Percentiles rank a stretch among this genome's conserved stretches.
These are phyloP conservation scores for Fusarium sarcochroum DNA, from an alignment of 2,329 filamentous ascomycete species.

Conservation along the genomic window DNA sequence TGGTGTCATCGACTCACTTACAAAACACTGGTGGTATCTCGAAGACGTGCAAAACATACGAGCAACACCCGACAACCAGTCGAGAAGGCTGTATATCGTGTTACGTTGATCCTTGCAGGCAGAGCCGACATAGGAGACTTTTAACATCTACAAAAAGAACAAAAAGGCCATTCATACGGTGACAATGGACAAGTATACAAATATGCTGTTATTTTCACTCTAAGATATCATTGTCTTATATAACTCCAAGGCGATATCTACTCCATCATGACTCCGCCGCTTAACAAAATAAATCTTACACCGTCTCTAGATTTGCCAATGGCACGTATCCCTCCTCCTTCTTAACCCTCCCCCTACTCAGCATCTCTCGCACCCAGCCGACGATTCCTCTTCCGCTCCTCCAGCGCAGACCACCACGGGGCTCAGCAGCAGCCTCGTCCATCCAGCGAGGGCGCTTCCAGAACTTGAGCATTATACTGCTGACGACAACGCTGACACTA, in stretches of 20 bases:
- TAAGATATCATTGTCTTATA: constrained; percentile 24
- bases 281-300: constrained; percentile 21
- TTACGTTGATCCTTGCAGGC: constrained; percentile 15
- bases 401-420: constrained; percentile 63
- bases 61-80: constrained; percentile 41
- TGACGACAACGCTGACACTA: constrained; percentile 90
- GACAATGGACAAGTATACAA: not conserved
- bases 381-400: constrained; percentile 60
- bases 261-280: constrained; percentile 24
- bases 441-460: constrained; percentile 92
- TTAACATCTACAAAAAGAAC: not conserved
- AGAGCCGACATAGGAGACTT: constrained; percentile 7
- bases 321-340: constrained; percentile 72
- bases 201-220: constrained; percentile 22
- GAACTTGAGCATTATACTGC: constrained; percentile 85
- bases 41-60: constrained; percentile 35
- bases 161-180: not conserved
- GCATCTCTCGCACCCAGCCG: constrained; percentile 59
- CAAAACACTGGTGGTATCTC: constrained; percentile 2
- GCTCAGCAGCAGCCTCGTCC: constrained; percentile 76
- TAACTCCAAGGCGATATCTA: constrained; percentile 19
- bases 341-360: constrained; percentile 54
- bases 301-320: constrained; percentile 65
- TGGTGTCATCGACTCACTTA: not conserved
- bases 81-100: constrained; percentile 16